Base-by-base conservation (phyloP, 495 filamentous ascomycete species). In the Rhypophila decipiens region DNA sequence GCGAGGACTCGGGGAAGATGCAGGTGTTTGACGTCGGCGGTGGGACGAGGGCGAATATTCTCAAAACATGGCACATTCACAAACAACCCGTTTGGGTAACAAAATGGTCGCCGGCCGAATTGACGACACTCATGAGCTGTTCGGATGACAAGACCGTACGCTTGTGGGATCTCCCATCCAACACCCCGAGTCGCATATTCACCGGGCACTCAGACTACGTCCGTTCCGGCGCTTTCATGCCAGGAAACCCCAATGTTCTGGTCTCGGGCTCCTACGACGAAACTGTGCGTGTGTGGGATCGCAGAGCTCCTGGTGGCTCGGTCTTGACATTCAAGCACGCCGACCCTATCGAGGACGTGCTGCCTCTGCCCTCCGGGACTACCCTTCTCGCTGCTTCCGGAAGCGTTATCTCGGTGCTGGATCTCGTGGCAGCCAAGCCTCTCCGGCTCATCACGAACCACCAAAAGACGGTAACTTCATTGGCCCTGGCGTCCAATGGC, bases 21-120 rank as follows among this genome's bases (percentile, higher is more conserved):
- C 94, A 97, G 63, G 88, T 95, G 12, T 99, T 97, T 60, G 94
- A 99, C 56, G 78, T 93, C 44, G 80, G 76, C 18, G 50, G 51
- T 7, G 59, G 59, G 29, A 67, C 63, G 5, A 88, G 87, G 34
- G 79, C 93, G 46, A 89, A 90, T 1, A 95, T 97, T 47, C 67
- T 99, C 59, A 93, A 93, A 74, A 95, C 93, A 39, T 99, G 93
- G 94, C 82, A 83, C 51, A 83, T 91, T 37, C 93, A 98, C 67
- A 90, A 91, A 68, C 90, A 95, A 72, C 87, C 94, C 34, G 90
- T 95, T 29, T 95, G 93, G 85, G 80, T 83, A 19, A 87, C 87
- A 36, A 86, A 86, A 55, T 97, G 93, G 73, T 88, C 84, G 17
- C 90, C 90, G 7, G 81, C 79, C 41, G 87, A 93, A 24, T 76